Conservation (phyloP, 495 filamentous ascomycete species). For the Trichoderma gamsii region DNA sequence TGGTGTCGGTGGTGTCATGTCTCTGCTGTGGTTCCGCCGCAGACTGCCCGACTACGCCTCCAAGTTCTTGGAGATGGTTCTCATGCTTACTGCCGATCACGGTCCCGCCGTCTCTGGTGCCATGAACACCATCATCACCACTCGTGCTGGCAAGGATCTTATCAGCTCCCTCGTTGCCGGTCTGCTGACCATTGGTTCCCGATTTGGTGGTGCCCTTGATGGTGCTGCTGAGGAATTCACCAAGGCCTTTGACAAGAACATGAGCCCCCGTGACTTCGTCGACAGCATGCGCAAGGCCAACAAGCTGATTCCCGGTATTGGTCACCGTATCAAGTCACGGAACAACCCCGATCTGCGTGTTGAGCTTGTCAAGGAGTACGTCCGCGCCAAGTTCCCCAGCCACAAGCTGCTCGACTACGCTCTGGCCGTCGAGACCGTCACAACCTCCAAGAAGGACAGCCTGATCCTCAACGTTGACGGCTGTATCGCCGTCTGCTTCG, state of each 20-base stretch:
- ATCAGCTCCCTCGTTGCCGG: slow-evolving; percentile 91
- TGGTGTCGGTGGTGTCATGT: slow-evolving; percentile 99
- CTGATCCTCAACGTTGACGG: slow-evolving; percentile 98
- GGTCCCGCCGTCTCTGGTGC: slow-evolving; percentile 97
- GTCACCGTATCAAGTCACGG: slow-evolving; percentile 97
- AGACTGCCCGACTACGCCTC: slow-evolving; percentile 92
- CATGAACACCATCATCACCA: slow-evolving; percentile 99
- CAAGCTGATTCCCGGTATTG: slow-evolving; percentile 99
- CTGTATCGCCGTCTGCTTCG: slow-evolving; percentile 96
- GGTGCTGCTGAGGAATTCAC: slow-evolving; percentile 98
- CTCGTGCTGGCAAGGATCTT: slow-evolving; percentile 95
- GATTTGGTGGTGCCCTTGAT: slow-evolving; percentile 97
- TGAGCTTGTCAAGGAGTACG: slow-evolving; percentile 98
- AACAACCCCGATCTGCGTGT: slow-evolving; percentile 99
- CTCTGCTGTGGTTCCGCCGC: slow-evolving; percentile 98
- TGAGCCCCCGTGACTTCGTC: slow-evolving; percentile 97
- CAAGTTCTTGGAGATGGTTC: slow-evolving; percentile 99
- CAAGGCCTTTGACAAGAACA: slow-evolving; percentile 94
- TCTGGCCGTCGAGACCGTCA: slow-evolving; percentile 94
- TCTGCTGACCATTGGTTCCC: slow-evolving; percentile 95
- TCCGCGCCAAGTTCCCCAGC: slow-evolving; percentile 92
- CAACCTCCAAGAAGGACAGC: slow-evolving; percentile 99
- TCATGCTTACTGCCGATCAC: slow-evolving; percentile 99
- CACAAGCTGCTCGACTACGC: slow-evolving; percentile 98
- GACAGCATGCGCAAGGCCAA: slow-evolving; percentile 99